These are phyloP conservation scores for Cenchrus americanus DNA, from an alignment of 176 grass and related monocot species.

Conservation along the genomic window DNA sequence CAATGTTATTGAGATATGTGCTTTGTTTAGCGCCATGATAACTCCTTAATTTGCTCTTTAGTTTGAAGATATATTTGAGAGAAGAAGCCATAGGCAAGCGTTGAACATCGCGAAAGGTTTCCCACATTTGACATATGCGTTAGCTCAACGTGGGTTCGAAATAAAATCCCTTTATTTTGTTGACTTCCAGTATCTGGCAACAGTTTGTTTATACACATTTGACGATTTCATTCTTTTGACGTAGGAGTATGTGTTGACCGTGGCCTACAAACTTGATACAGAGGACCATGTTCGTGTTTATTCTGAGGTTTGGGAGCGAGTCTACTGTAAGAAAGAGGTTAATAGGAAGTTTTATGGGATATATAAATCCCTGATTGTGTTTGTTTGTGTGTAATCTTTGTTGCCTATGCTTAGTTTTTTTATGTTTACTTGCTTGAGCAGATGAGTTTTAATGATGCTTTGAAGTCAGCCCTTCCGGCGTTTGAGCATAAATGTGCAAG, in stretches of 20 bases:
- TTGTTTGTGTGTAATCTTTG: not conserved
- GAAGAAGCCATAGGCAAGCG: not conserved
- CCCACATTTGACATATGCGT: not conserved
- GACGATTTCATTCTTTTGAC: not conserved
- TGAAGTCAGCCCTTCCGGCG: not conserved
- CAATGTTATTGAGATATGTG: not conserved
- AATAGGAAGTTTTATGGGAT: not conserved
- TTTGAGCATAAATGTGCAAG: no score
- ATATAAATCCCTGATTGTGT: not conserved
- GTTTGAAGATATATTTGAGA: no score
- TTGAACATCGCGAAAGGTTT: constrained; percentile 17
- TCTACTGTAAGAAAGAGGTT: not conserved
- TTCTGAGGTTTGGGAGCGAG: constrained; percentile 25
- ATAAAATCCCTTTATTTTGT: not conserved
- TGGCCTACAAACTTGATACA: not conserved
- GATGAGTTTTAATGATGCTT: constrained; percentile 6
- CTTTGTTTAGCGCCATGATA: not conserved
- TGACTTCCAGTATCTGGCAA: not conserved
- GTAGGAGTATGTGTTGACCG: not conserved
- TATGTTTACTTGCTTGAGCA: not conserved
- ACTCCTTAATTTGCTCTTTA: not conserved
- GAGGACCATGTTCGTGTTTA: not conserved
- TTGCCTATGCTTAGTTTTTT: not conserved
- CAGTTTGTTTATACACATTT: not conserved
- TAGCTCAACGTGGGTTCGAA: constrained; percentile 12